A percentile compares a stretch with the other conserved stretches of the same genome.
phyloP scores from a whole-genome alignment of 2,329 filamentous ascomycete genomes.

The Colletotrichum graminicola region DNA sequence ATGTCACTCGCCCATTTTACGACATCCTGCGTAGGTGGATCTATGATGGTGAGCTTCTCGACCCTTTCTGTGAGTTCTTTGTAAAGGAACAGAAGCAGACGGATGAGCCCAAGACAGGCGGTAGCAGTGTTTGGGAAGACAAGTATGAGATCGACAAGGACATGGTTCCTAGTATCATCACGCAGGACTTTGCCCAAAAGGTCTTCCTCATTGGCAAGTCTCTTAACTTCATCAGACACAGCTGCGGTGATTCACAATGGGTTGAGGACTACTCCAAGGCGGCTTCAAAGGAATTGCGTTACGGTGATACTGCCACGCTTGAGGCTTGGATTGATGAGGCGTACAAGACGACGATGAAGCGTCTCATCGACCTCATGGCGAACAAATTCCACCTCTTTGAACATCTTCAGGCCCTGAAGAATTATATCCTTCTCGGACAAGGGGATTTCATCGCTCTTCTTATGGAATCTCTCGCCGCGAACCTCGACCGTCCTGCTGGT shows the following conservation, averaged over 20 bases:
- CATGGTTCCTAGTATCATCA: slow-evolving; percentile 95
- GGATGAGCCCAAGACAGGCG: slow-evolving; percentile 52
- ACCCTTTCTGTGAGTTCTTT: slow-evolving; percentile 96
- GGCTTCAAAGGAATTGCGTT: slow-evolving; percentile 89
- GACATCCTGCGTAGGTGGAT: slow-evolving; percentile 97
- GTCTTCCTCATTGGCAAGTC: slow-evolving; percentile 98
- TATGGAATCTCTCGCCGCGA: slow-evolving; percentile 95
- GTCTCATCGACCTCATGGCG: slow-evolving; percentile 92
- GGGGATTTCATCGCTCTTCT: slow-evolving; percentile 97
- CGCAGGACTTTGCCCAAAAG: slow-evolving; percentile 92
- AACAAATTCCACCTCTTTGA: slow-evolving; percentile 95
- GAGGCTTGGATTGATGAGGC: slow-evolving; percentile 96
- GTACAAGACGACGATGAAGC: slow-evolving; percentile 97
- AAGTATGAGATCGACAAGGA: slow-evolving; percentile 89
- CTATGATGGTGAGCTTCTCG: slow-evolving; percentile 97
- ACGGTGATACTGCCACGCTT: slow-evolving; percentile 92
- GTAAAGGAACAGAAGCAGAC: slow-evolving; percentile 82
- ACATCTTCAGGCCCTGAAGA: slow-evolving; percentile 91
- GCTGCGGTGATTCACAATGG: slow-evolving; percentile 93
- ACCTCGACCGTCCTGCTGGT: slow-evolving; percentile 94
- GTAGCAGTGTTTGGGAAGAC: slow-evolving; percentile 94
- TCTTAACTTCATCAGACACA: slow-evolving; percentile 96
- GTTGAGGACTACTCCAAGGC: slow-evolving; percentile 95
- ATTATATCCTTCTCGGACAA: slow-evolving; percentile 93
- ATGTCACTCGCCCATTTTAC: slow-evolving; percentile 95